Conservation (phyloP, 2,329 filamentous ascomycete species). For the Fusarium temperatum region DNA sequence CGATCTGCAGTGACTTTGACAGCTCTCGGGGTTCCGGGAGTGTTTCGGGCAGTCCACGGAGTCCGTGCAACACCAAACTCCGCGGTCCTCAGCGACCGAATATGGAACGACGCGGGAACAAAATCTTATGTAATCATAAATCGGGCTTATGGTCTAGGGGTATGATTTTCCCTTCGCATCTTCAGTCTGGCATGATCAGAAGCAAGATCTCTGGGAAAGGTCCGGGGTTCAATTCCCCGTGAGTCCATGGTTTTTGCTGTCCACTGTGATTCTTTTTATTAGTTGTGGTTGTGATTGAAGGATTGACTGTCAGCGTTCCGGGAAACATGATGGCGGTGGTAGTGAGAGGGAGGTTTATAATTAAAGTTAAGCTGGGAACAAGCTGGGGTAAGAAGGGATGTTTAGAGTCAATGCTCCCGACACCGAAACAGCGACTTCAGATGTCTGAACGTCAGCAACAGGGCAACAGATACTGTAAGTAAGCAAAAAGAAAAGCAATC, state of each 20-base stretch:
- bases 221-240: slow-evolving; percentile 31
- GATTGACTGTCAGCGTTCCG: background rate
- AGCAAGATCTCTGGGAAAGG: slow-evolving; percentile 14
- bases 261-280: fast-evolving
- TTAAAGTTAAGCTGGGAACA: fast-evolving
- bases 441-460: fast-evolving
- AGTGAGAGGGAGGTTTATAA: background rate
- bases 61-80: background rate
- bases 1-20: background rate
- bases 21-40: background rate
- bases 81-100: background rate
- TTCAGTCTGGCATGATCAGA: background rate
- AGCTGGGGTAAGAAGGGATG: background rate
- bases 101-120: fast-evolving
- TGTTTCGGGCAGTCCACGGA: background rate
- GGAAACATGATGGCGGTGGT: background rate
- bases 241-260: slow-evolving; percentile 14
- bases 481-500: background rate
- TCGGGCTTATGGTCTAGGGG: slow-evolving; percentile 31
- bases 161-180: slow-evolving; percentile 31
- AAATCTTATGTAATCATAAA: slow-evolving; percentile 3
- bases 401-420: background rate
- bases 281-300: background rate
- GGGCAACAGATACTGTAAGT: background rate
- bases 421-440: background rate